Evolutionary conservation across 2,329 filamentous ascomycete genomes (phyloP), one percentile per base, ranked within the genome.

Genomic region (Neonectria faginata): DNA sequence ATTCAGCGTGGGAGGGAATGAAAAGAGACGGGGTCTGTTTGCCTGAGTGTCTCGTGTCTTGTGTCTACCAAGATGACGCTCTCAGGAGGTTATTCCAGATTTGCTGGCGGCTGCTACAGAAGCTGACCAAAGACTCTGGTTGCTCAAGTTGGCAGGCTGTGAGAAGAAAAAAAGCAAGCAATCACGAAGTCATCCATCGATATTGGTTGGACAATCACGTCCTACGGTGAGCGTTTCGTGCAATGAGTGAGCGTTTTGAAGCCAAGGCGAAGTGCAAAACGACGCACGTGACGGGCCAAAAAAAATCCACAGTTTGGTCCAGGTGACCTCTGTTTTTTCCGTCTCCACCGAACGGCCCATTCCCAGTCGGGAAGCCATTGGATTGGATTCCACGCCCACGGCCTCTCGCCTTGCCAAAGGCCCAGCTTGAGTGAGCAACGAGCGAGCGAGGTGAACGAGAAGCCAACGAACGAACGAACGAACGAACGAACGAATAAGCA

Each of bases 271-370:
- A 16, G 25, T 29, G 25, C 12, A 8, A 6, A 25, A 31, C 45
- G 14, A 50, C 25, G 54, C 71, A 73, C 71, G 71, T 73, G 71
- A 73, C 56, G 58, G 60, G 47, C 27, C n/a, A 16, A 16, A 36
- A 31, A 62, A 73, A 73, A 73, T 73, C 68, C 71, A 65, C 64
- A 60, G 57, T 39, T 39, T 50, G 56, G 69, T 64, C 55, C 71
- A 73, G 71, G 69, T 73, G 71, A 73, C 71, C 71, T 68, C 57
- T 66, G 57, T 65, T 60, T 66, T 62, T 60, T 58, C n/a, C 47
- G 60, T 66, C 71, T 64, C 71, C 71, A 67, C 71, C 65, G 70
- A 71, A 67, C 69, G 67, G 69, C 67, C 70, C 69, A 72, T 67
- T 69, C 69, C 70, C 67, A 36, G 41, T 44, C 33, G 54, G 60